phyloP scores from a whole-genome alignment of 176 grass and related monocot genomes.

The Paspalum vaginatum region DNA sequence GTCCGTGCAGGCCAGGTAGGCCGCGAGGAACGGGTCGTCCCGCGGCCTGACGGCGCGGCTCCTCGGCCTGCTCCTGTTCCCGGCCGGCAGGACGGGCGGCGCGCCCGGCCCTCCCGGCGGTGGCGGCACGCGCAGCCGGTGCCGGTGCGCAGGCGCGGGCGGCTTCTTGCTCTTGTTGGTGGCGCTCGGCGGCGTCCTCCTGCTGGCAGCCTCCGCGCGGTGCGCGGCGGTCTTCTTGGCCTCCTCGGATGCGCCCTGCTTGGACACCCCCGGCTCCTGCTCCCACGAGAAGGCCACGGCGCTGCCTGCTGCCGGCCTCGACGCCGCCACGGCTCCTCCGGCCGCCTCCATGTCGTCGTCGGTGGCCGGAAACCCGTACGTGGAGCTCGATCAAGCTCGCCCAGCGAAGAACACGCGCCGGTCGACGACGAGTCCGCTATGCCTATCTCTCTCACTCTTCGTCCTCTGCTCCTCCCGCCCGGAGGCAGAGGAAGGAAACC shows the following conservation, averaged over 20 bases:
- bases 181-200: not conserved
- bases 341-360: conserved; percentile 6
- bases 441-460: not conserved
- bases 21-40: conserved; percentile 80
- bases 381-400: not conserved
- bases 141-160: not conserved
- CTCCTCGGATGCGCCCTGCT: not conserved
- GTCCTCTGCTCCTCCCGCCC: too few relatives aligned
- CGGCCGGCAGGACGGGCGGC: not conserved
- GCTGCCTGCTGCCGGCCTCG: not conserved
- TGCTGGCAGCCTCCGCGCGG: not conserved
- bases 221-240: not conserved
- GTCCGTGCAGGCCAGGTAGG: conserved; percentile 71
- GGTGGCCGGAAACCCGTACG: not conserved
- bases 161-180: not conserved
- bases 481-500: not conserved
- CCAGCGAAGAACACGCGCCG: not conserved
- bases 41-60: conserved; percentile 26
- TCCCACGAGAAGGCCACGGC: conserved; percentile 92
- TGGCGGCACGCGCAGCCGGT: conserved; percentile 51
- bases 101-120: conserved; percentile 46
- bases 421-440: too few relatives aligned
- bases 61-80: not conserved
- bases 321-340: not conserved
- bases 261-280: conserved; percentile 79